Evolutionary conservation across 1,284 basidiomycete species (phyloP), one percentile per base, ranked within the genome.

Genomic region (Thecaphora thlaspeos): DNA sequence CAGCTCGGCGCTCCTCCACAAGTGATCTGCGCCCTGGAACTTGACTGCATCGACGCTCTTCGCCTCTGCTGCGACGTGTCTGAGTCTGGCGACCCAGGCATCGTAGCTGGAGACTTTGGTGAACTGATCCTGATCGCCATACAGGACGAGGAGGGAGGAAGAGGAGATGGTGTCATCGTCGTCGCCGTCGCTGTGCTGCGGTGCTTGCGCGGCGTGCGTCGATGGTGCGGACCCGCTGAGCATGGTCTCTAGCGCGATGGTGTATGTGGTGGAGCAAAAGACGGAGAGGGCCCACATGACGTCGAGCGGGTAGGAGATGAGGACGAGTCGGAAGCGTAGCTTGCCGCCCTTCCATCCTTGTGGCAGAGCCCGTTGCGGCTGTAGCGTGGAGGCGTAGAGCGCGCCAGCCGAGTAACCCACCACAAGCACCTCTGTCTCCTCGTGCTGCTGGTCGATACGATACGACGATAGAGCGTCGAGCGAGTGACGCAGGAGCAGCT

Each of bases 261-360:
- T 46, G 36, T 65, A 65, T 0, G 53, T 46, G 9, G 14, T 26
- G 7, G 44, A 55, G 3, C 53, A 51, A 41, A 65, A 65, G 32
- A 69, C 51, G 50, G 52, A 57, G 15, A 69, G 46, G 1, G 66
- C 66, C 66, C 66, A 69, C 4, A 52, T 49, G 15, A 69, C 59
- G 22, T 55, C 62, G 11, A 60, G 55, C 0, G 66, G 66, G 34
- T 66, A 69, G 41, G 59, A 66, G 34, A 69, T 19, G 21, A 69
- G 43, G 17, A 69, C 32, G 45, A 65, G 26, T 7, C 26, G 26
- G 11, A 28, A 11, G 7, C 26, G 26, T 11, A 28, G 7, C 26
- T 28, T 11, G 26, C 26, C 5, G n/a, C n/a, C 14, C 45, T 49
- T 12, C 45, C n/a, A 18, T 55, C 61, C 28, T 59, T 7, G 26